Evolutionary conservation across 2,329 filamentous ascomycete species (phyloP).

Genomic region (Leptosphaerulina australis): DNA sequence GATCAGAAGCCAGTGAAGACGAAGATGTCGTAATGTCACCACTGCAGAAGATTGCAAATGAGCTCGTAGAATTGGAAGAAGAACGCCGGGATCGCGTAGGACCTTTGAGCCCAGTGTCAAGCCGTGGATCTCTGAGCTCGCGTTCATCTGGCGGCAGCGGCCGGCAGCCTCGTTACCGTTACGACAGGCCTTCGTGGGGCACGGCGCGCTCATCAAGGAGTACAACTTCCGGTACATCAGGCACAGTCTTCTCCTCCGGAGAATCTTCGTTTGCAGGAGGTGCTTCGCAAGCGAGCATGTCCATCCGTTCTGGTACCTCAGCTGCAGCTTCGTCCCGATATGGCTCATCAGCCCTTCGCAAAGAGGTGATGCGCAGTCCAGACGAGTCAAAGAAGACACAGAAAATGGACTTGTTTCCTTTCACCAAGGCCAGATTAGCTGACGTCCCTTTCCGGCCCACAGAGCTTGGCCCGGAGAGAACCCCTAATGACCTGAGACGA

Average conservation of each 20-base stretch:
- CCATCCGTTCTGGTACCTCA: conserved; percentile 57
- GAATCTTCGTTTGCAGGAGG: conserved; percentile 57
- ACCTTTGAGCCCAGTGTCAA: conserved; percentile 70
- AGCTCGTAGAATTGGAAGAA: conserved; percentile 68
- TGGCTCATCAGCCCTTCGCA: conserved; percentile 72
- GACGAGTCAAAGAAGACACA: conserved; percentile 65
- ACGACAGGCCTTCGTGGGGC: conserved; percentile 50
- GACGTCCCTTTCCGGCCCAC: conserved; percentile 82
- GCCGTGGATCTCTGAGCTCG: conserved; percentile 66
- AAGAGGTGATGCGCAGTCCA: conserved; percentile 80
- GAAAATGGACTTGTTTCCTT: conserved; percentile 82
- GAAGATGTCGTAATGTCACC: conserved; percentile 68
- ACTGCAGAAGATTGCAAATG: conserved; percentile 74
- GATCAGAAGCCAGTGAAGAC: conserved; percentile 73
- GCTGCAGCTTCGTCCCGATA: conserved; percentile 56
- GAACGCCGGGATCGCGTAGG: conserved; percentile 67
- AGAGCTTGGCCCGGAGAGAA: conserved; percentile 55
- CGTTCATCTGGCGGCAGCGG: conserved; percentile 57
- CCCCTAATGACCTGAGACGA: conserved; percentile 74
- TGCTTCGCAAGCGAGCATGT: conserved; percentile 61
- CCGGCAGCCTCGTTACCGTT: conserved; percentile 52
- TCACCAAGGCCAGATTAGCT: conserved; percentile 76
- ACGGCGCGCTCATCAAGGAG: conserved; percentile 40
- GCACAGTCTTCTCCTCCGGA: conserved; percentile 71
- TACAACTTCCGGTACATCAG: conserved; percentile 54